Conservation (phyloP, 768 basidiomycete species). For the Tricholoma hemisulphureum region DNA sequence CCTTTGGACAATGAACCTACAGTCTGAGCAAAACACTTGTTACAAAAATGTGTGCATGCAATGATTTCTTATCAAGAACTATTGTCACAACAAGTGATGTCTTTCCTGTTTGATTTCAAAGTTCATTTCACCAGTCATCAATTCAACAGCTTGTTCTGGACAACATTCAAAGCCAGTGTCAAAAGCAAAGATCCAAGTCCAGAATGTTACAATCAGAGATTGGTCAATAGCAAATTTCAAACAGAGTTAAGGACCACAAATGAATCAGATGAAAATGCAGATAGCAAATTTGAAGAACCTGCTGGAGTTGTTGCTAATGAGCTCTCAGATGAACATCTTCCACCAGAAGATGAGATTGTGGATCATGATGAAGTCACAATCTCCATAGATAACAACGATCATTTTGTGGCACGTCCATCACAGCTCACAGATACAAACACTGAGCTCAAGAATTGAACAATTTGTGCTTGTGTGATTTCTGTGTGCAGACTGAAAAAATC, state of each 20-base stretch:
- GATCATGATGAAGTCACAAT: background rate
- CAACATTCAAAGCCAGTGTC: conserved; percentile 26
- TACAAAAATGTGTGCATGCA: conserved; percentile 38
- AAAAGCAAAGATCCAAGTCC: conserved; percentile 20
- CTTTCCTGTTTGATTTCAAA: conserved; percentile 31
- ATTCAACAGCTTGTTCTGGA: conserved; percentile 37
- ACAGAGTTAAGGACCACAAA: background rate
- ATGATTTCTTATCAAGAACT: too few species aligned
- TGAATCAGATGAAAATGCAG: background rate
- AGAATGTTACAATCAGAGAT: conserved; percentile 20
- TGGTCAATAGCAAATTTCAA: background rate
- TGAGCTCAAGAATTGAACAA: background rate
- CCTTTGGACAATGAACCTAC: conserved; percentile 15
- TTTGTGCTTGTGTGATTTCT: background rate
- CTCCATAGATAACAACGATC: background rate
- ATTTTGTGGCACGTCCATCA: background rate
- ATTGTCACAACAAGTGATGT: conserved; percentile 36
- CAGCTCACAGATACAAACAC: background rate
- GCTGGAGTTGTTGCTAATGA: background rate
- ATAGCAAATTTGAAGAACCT: background rate
- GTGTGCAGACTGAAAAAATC: too few species aligned
- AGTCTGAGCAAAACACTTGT: conserved; percentile 26
- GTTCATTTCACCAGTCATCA: too few species aligned
- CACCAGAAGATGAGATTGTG: background rate
- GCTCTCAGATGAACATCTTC: background rate